phyloP scores from a whole-genome alignment of 2,329 filamentous ascomycete species.

The Coniochaeta sp. region DNA sequence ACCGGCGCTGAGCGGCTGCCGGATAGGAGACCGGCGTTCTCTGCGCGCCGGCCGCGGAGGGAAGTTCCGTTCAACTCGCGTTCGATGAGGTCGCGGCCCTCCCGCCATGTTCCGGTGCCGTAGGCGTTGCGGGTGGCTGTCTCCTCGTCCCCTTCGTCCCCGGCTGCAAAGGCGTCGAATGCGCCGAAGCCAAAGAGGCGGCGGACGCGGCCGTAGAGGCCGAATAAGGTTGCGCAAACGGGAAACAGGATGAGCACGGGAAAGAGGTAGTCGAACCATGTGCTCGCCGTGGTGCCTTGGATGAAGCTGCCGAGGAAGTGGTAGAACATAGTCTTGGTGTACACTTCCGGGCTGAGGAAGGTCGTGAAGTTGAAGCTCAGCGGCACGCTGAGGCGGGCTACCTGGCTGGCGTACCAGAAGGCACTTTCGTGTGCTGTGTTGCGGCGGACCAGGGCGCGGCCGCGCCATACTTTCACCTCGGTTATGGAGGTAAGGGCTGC shows the following conservation, averaged over 20 bases:
- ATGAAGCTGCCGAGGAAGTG: conserved; percentile 77
- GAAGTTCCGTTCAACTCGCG: conserved; percentile 67
- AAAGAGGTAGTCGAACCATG: conserved; percentile 82
- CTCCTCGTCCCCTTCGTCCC: conserved; percentile 65
- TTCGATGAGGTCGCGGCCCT: conserved; percentile 85
- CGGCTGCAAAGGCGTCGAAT: conserved; percentile 20
- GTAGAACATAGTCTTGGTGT: conserved; percentile 77
- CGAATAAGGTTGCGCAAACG: conserved; percentile 79
- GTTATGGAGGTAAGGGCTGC: conserved; percentile 82
- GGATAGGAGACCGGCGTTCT: conserved; percentile 21
- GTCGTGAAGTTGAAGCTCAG: conserved; percentile 96
- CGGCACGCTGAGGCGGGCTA: conserved; percentile 87
- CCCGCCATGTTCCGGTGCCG: conserved; percentile 80
- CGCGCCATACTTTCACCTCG: conserved; percentile 96
- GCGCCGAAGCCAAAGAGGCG: conserved; percentile 63
- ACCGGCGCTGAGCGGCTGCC: conserved; percentile 34
- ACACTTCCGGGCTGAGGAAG: conserved; percentile 68
- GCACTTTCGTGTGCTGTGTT: conserved; percentile 91
- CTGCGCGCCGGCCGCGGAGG: conserved; percentile 37
- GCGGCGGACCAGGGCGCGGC: conserved; percentile 78
- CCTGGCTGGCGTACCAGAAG: conserved; percentile 91
- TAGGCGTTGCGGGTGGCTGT: conserved; percentile 59
- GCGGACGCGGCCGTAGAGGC: conserved; percentile 77
- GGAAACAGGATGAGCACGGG: conserved; percentile 83
- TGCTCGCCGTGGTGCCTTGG: conserved; percentile 73